Base-by-base conservation (phyloP, 805 yeast species). In the Wickerhamomyces subpelliculosus region DNA sequence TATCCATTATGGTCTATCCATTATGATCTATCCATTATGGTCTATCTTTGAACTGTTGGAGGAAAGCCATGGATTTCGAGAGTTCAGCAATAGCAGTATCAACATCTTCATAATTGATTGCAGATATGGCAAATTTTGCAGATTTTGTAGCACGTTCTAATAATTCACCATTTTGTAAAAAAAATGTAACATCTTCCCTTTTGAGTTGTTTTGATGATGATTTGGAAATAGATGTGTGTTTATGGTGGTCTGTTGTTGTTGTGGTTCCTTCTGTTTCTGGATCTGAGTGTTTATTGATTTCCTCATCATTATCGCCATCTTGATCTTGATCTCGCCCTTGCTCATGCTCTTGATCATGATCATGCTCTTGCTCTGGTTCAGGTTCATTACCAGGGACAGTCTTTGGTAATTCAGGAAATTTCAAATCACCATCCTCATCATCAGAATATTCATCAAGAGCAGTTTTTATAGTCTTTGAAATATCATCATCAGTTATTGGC, bases 91-190 rank as follows among this genome's bases (percentile, higher is more conserved):
- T n/a, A 4, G 88, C 89, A 0, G 88, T 82, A n/a, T 48, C 60
- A 8, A 69, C 56, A 43, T 81, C 89, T 48, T 82, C 89, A 51
- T 79, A 82, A 51, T 76, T 78, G 26, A 81, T 65, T 1, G 89
- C 87, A 10, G 85, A 78, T 10, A 79, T 70, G n/a, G 86, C 88
- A 51, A 73, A 81, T 46, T 72, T 75, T 41, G 87, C 81, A 43
- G 75, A 80, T 49, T 80, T 80, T 49, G 76, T 78, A 2, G 81
- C 77, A 5, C 49, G 41, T 4, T 55, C 46, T 3, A 68, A 55
- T 2, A 63, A 41, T 27, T 65, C 62, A 2, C 65, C 62, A 28
- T 63, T 58, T 21, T 48, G 50, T 32, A 68, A 38, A 16, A 64
- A 55, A 5, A 35, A 31, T 21, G 49, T 40, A 17, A 61, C 51